Conservation (phyloP, 768 basidiomycete species). For the Termitomyces sp. region DNA sequence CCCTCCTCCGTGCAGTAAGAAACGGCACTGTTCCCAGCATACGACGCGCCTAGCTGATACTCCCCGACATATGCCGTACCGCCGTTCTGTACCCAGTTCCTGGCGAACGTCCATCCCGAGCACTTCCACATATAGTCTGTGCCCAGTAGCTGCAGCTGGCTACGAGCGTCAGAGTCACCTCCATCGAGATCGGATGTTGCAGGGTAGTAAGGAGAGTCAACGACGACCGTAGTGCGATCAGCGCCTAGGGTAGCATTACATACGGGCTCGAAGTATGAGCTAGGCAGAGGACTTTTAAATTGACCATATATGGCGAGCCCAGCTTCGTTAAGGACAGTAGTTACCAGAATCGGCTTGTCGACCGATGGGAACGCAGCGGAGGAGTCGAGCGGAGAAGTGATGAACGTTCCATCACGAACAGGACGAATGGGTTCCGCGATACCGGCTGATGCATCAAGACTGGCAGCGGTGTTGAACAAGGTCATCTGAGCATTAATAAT, state of each 20-base stretch:
- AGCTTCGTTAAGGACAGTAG: constrained; percentile 71
- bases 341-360: constrained; percentile 63
- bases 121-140: constrained; percentile 73
- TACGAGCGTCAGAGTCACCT: constrained; percentile 43
- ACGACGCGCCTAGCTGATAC: constrained; percentile 63
- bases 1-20: constrained; percentile 52
- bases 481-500: constrained; percentile 52
- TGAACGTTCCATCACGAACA: constrained; percentile 60
- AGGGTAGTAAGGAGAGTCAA: constrained; percentile 44
- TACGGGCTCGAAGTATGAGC: constrained; percentile 29
- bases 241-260: constrained; percentile 43
- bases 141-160: constrained; percentile 51
- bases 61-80: constrained; percentile 65
- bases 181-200: constrained; percentile 19
- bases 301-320: constrained; percentile 50
- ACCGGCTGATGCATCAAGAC: constrained; percentile 50
- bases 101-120: constrained; percentile 64
- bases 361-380: constrained; percentile 53
- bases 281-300: constrained; percentile 34
- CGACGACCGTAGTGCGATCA: constrained; percentile 34
- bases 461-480: constrained; percentile 35
- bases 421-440: constrained; percentile 57
- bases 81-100: constrained; percentile 60
- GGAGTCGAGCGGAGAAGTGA: constrained; percentile 61
- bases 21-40: constrained; percentile 56